phyloP scores from a whole-genome alignment of 345 rosid species.

The Lepidium africanum region DNA sequence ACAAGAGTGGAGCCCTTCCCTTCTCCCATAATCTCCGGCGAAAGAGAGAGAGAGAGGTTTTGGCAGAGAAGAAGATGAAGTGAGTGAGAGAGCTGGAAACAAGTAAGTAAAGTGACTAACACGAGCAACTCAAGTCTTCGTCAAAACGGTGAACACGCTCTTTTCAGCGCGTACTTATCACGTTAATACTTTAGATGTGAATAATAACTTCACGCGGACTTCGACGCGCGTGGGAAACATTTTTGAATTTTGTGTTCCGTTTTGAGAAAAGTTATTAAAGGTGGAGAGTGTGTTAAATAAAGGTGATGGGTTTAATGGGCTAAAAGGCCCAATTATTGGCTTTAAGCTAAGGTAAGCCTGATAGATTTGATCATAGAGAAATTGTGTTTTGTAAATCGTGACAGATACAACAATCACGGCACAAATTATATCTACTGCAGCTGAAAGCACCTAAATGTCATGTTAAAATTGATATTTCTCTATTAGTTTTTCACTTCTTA shows the following conservation, averaged over 20 bases:
- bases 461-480: background rate
- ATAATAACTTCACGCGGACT: background rate
- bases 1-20: slow-evolving; percentile 67
- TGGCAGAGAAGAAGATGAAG: slow-evolving; percentile 5
- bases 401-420: background rate
- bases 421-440: background rate
- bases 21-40: slow-evolving; percentile 42
- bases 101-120: slow-evolving; percentile 15
- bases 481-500: background rate
- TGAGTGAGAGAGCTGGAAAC: background rate
- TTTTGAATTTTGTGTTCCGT: background rate
- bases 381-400: background rate
- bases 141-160: background rate
- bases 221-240: background rate
- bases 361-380: background rate
- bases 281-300: background rate
- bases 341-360: background rate
- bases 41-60: background rate
- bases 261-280: background rate
- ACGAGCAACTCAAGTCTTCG: background rate
- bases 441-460: slow-evolving; percentile 5
- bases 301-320: background rate
- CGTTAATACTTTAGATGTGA: background rate
- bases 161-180: background rate
- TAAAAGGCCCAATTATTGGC: background rate